A percentile compares a stretch with the other conserved stretches of the same genome.
phyloP scores from a whole-genome alignment of 73 alveolate genomes.

The Durusdinium trenchii region DNA sequence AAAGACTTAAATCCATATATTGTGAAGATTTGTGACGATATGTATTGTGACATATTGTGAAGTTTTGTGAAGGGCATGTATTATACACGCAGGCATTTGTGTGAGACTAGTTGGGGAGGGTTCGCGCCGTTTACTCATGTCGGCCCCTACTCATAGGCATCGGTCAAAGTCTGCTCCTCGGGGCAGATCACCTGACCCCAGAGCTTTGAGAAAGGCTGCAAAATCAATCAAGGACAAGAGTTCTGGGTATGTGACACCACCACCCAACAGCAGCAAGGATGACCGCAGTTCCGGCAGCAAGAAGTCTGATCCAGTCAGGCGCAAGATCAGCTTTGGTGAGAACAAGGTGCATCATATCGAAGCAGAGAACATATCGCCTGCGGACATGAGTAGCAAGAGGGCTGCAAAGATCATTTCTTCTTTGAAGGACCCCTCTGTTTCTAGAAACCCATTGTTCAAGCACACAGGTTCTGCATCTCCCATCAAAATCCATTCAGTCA shows the following conservation, averaged over 20 bases:
- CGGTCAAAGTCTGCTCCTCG: not conserved
- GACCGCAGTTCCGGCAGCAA: no score
- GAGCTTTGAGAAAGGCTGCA: not conserved
- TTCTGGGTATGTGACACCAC: not conserved
- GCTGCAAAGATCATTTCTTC: not conserved
- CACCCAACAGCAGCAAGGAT: not conserved
- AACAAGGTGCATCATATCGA: not conserved
- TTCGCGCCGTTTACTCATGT: not conserved
- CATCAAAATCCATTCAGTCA: not conserved
- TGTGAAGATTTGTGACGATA: not conserved
- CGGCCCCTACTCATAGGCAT: not conserved
- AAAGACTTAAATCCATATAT: not conserved
- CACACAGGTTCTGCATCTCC: not conserved
- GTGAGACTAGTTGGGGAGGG: not conserved
- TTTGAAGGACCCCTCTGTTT: conserved; percentile 8
- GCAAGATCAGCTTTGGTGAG: not conserved
- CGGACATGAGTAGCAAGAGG: no score
- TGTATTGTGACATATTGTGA: not conserved
- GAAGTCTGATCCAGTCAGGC: not conserved
- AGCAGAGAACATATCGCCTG: not conserved
- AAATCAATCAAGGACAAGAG: not conserved
- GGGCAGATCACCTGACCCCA: not conserved
- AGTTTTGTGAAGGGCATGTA: not conserved
- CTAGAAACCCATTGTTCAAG: not conserved
- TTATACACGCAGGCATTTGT: not conserved